phyloP scores from a whole-genome alignment of 768 basidiomycete genomes.

The Hericium alpestre region DNA sequence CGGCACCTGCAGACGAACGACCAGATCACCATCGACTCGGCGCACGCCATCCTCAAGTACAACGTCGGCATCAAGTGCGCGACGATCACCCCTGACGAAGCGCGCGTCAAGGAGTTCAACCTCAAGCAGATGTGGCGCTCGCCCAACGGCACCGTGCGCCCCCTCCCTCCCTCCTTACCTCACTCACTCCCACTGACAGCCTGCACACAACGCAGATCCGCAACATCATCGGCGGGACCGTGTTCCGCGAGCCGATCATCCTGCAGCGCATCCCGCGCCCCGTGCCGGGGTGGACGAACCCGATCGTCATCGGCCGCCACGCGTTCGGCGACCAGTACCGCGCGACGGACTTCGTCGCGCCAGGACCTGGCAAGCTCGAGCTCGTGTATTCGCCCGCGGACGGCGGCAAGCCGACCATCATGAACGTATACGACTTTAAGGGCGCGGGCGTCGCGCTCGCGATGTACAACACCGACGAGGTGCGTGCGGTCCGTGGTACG shows the following conservation, averaged over 20 bases:
- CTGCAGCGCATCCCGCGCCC: conserved; percentile 84
- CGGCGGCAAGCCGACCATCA: conserved; percentile 51
- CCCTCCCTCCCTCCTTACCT: background rate
- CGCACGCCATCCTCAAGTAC: conserved; percentile 89
- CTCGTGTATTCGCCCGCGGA: conserved; percentile 79
- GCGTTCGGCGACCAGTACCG: conserved; percentile 98
- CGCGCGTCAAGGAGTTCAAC: conserved; percentile 91
- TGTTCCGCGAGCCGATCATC: conserved; percentile 98
- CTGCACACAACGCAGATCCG: conserved; percentile 50
- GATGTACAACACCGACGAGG: conserved; percentile 99
- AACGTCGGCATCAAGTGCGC: conserved; percentile 98
- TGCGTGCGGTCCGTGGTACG: conserved; percentile 19
- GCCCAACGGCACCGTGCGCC: conserved; percentile 83
- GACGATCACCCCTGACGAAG: conserved; percentile 97
- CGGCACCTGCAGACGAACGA: conserved; percentile 67
- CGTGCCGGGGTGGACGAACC: conserved; percentile 93
- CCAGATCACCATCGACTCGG: conserved; percentile 84
- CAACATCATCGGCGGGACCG: conserved; percentile 95
- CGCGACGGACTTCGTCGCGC: conserved; percentile 85
- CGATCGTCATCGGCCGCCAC: conserved; percentile 93
- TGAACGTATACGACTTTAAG: conserved; percentile 92
- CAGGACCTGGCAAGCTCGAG: conserved; percentile 89
- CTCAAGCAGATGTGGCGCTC: conserved; percentile 99
- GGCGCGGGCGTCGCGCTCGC: conserved; percentile 86
- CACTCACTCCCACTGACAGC: background rate